Base-by-base conservation (phyloP, 495 filamentous ascomycete genomes). In the Daldinia bambusicola region DNA sequence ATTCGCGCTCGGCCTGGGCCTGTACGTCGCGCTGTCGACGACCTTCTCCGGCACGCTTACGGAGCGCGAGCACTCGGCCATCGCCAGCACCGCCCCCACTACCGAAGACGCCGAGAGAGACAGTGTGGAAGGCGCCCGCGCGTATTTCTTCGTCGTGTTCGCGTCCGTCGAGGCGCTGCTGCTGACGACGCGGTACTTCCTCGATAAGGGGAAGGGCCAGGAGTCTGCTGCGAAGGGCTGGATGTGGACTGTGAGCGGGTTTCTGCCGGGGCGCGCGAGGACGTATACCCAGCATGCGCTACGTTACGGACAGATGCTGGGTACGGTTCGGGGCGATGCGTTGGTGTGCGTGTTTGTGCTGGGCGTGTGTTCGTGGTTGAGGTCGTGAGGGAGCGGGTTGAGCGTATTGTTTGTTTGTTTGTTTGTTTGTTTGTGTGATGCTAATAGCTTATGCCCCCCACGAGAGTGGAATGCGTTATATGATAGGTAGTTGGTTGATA, bases 111-210 rank as follows among this genome's bases (percentile, higher is more conserved):
- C 61, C 66, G 81, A 61, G 51, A 37, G 48, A 0, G 75, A 68
- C 48, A 45, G 63, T 68, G 53, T 74, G 18, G 79, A 72, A 18
- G 68, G 55, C 66, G 58, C 64, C 53, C 74, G 69, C 43, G 67
- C 60, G 34, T 77, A 79, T 22, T 97, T 95, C 80, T 88, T 90
- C 72, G 86, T 91, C 60, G 79, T 77, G 18, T 97, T 97, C 75
- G 89, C 91, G 20, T 93, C 93, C 2, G 91, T 88, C 10, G 92
- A 97, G 82, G 77, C 94, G 61, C 68, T 94, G 34, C 76, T 97
- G 70, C 86, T 91, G 67, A 86, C 86, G 7, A 86, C 86, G 22
- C 82, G 92, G 67, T 89, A 89, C 62, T 85, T 93, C 70, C 40
- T 90, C 57, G 89, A 91, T 55, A 85, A 84, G 59, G 82, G 82